Conservation (phyloP, 352 stramenopile species). For the Phytophthora sansomeana region DNA sequence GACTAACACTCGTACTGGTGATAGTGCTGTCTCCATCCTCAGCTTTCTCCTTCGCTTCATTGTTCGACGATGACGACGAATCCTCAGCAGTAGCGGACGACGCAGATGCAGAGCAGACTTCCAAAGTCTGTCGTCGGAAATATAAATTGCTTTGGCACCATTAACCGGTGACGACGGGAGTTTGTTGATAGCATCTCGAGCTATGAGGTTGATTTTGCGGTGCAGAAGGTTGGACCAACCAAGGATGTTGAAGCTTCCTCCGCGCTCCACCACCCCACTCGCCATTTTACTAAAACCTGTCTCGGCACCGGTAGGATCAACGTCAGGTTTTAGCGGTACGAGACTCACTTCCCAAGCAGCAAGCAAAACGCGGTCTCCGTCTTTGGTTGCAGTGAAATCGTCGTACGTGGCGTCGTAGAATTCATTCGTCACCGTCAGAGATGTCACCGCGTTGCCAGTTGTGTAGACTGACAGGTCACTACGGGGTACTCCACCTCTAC, state of each 20-base stretch:
- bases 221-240: constrained; percentile 47
- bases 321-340: constrained; percentile 44
- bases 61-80: constrained; percentile 1
- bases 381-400: constrained; percentile 40
- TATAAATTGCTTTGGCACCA: constrained; percentile 24
- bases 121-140: constrained; percentile 63
- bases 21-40: background rate
- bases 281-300: too few species aligned
- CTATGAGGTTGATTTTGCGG: constrained; percentile 39
- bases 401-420: constrained; percentile 46
- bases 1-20: background rate
- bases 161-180: constrained; percentile 28
- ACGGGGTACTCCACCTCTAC: constrained; percentile 18
- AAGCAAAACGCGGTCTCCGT: constrained; percentile 37
- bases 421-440: constrained; percentile 39
- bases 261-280: too few species aligned
- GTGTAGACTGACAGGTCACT: constrained; percentile 37
- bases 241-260: constrained; percentile 49
- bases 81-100: background rate
- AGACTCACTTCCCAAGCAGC: constrained; percentile 45
- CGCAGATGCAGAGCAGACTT: background rate
- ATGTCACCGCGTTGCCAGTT: too few species aligned
- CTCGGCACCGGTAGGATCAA: constrained; percentile 19
- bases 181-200: constrained; percentile 52
- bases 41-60: constrained; percentile 13